Evolutionary conservation across 176 grass and related monocot genomes (phyloP).

Genomic region (Carex cristatella): DNA sequence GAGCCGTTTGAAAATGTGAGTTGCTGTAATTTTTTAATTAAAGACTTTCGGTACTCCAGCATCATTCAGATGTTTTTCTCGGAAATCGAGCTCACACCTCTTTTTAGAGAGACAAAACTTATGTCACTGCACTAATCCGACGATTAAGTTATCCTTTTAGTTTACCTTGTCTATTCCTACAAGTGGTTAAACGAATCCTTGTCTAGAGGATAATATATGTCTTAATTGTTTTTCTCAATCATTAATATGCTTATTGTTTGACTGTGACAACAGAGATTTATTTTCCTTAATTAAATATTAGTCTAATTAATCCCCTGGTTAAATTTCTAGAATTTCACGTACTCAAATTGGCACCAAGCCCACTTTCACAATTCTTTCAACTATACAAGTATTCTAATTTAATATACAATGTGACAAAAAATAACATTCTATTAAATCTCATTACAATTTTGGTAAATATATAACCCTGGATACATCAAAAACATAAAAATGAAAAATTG

Average conservation of each 20-base stretch:
- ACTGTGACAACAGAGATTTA: not conserved
- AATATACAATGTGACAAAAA: not conserved
- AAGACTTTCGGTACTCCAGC: no score
- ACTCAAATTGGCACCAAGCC: not conserved
- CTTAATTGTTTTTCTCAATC: not conserved
- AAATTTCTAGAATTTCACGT: not conserved
- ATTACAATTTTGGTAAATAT: not conserved
- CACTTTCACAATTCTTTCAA: not conserved
- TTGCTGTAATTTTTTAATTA: no score
- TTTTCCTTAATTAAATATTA: no score
- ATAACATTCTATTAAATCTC: not conserved
- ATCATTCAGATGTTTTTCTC: no score
- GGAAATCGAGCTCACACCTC: no score
- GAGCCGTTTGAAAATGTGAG: no score
- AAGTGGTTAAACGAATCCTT: not conserved
- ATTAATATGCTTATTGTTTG: not conserved
- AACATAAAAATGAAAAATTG: not conserved
- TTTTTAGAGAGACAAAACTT: no score
- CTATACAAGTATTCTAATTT: not conserved
- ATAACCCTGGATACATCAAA: not conserved
- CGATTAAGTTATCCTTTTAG: no score
- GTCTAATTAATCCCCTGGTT: not conserved
- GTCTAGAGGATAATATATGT: not conserved
- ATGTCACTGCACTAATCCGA: no score
- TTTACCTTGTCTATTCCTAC: not conserved